Evolutionary conservation across 1,284 basidiomycete species (phyloP).

Genomic region (Ceratobasidium sp.): DNA sequence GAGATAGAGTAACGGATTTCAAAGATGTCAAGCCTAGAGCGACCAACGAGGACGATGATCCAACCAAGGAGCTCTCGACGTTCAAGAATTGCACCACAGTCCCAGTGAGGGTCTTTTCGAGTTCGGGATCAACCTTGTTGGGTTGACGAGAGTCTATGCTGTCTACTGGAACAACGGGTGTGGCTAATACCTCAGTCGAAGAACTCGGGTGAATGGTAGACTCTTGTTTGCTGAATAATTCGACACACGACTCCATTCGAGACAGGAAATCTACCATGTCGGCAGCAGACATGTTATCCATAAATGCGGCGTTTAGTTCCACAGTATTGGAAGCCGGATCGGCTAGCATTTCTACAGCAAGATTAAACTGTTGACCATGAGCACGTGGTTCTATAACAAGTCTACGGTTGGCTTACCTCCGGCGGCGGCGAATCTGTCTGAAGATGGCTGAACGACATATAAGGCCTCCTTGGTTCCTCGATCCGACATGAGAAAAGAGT

Average conservation of each 20-base stretch:
- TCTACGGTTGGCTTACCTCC: constrained; percentile 59
- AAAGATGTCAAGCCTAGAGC: constrained; percentile 67
- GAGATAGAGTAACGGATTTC: constrained; percentile 58
- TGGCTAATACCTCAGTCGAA: neutral
- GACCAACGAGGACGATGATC: constrained; percentile 61
- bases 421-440: constrained; percentile 63
- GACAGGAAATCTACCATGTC: neutral
- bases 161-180: neutral
- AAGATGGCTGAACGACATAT: constrained; percentile 55
- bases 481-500: constrained; percentile 64
- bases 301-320: constrained; percentile 27
- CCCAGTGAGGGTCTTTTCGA: neutral
- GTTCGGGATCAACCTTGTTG: neutral
- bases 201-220: neutral
- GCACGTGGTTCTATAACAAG: constrained; percentile 16
- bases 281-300: neutral
- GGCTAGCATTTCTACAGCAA: constrained; percentile 64
- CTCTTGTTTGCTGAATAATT: constrained; percentile 54
- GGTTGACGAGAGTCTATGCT: neutral
- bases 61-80: constrained; percentile 1
- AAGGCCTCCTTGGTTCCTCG: constrained; percentile 53
- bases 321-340: constrained; percentile 56
- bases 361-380: constrained; percentile 59
- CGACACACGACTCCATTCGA: constrained; percentile 13
- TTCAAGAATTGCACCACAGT: constrained; percentile 31